Evolutionary conservation across 306 rosid genomes (phyloP), one percentile per base, ranked within the genome.

Genomic region (Vachellia pachyceras): DNA sequence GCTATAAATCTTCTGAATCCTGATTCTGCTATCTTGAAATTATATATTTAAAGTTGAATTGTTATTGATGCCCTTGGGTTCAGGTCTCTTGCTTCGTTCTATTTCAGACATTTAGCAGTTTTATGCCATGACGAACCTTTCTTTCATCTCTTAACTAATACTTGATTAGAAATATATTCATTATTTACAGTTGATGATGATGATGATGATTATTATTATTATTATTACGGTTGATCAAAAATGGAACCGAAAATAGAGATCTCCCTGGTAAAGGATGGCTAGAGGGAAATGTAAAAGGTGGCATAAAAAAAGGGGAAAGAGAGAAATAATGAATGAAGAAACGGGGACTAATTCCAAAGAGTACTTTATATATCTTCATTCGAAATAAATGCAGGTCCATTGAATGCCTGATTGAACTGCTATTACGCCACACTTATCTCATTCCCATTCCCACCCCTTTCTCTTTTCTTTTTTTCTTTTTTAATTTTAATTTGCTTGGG

Each of bases 371-470:
- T n/a, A 13, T 46, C 13, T 12, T 46, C 2, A 52, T 35, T 52
- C 39, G 36, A 50, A 49, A 46, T 47, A 63, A 63, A 29, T 60
- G 7, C 6, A 10, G 10, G 20, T 57, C 36, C 73, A 67, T 82
- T 14, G 82, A 78, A 41, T 70, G n/a, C n/a, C 46, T 36, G 72
- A 70, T 20, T 50, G 69, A 33, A 84, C 86, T 70, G 54, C 58
- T 50, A 83, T 82, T 82, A 52, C 84, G 86, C 84, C 84, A 74
- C 52, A 2, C 60, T 29, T 69, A 40, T 82, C 78, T 78, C 85
- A 40, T 10, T 7, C n/a, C 54, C 54, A 47, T 10, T 7, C n/a
- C 54, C 54, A 47, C 54, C 54, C n/a, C 7, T 47, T 29, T 29
- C 33, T 29, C 33, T 29, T 29, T n/a, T n/a, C n/a, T n/a, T n/a